Base-by-base conservation (phyloP, 1,284 basidiomycete species). In the Cutaneotrichosporon sp. region DNA sequence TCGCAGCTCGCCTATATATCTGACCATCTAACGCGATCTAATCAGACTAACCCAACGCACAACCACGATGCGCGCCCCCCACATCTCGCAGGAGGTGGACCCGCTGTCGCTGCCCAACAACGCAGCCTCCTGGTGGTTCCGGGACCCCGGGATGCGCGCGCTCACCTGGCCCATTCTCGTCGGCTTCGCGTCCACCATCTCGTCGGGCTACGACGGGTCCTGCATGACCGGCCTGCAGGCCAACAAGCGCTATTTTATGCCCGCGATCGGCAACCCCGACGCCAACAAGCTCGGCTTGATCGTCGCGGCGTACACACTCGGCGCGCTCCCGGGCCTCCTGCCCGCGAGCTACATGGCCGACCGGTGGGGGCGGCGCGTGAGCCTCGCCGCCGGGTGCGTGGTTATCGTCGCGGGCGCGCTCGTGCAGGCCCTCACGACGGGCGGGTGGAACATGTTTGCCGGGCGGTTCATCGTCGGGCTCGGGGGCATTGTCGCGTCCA, bases 211-310 rank as follows among this genome's bases (percentile, higher is more conserved):
- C 58, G 66, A 67, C 29, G 63, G 60, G 6, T 54, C 63, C 1
- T 38, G 64, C n/a, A 64, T 67, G 29, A 56, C n/a, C n/a, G n/a
- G 59, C 16, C 58, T 64, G 5, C 60, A 57, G 29, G 55, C 62
- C 47, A 54, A 65, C 34, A 31, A 49, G 2, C 45, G 47, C 16
- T 50, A 20, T 10, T 67, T 56, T 54, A 52, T 56, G n/a, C 25
- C 31, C 0, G 45, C 50, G 2, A 47, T 67, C 31, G 60, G 43
- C 38, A 11, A 56, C 47, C 66, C 66, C 3, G 38, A 51, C 47
- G 47, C 56, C 1, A 58, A 50, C 33, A 58, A 25, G 18, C 57
- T 67, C 18, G 66, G 66, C 27, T 18, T 59, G 33, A 56, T 67
- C 25, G 56, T 55, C 10, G 63, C 60, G 5, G 55, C 38, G 9